Base-by-base conservation (phyloP, 345 rosid genomes). In the Eucalyptus decipiens region DNA sequence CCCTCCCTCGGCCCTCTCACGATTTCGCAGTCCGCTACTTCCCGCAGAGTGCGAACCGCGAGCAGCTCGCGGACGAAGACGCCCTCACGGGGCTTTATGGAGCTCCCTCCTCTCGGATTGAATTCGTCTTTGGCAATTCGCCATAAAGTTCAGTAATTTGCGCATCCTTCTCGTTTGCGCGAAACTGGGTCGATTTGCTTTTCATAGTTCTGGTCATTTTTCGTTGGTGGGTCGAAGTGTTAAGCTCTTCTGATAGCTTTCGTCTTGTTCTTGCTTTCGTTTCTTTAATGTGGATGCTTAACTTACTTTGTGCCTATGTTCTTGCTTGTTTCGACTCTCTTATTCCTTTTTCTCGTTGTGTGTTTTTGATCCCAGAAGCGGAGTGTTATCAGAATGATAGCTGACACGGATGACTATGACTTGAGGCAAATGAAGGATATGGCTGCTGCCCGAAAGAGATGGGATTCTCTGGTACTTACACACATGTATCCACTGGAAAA, bases 371-470 rank as follows among this genome's bases (percentile, higher is more conserved):
- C 90, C 89, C 88, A 96, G 97, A 85, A 90, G 87, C 69, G 89
- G 90, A 89, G 94, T 85, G 92, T 90, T 88, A 72, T 95, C 86
- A 91, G 90, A 88, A 93, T 95, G 95, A 95, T 93, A 92, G 95
- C 97, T 85, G 96, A 86, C 60, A 93, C 89, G 60, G 98, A 96
- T 91, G 98, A 97, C 90, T 91, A 89, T 90, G 98, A 95, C 88
- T 87, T 97, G 92, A 96, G 95, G 96, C 99, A 97, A 93, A 92
- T 96, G 96, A 95, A 94, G 92, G 99, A 96, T 90, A 93, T 96
- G 96, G 96, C 99, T 89, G 96, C 98, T 90, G 98, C 99, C 37
- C 95, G 94, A 94, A 97, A 96, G 93, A 95, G 98, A 95, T 97
- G 98, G 99, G 99, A 97, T 88, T 93, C 94, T 89, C 88, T 97